Evolutionary conservation across 225 moss, liverwort and hornwort genomes (phyloP).

Genomic region (Physcomitrellopsis africana): DNA sequence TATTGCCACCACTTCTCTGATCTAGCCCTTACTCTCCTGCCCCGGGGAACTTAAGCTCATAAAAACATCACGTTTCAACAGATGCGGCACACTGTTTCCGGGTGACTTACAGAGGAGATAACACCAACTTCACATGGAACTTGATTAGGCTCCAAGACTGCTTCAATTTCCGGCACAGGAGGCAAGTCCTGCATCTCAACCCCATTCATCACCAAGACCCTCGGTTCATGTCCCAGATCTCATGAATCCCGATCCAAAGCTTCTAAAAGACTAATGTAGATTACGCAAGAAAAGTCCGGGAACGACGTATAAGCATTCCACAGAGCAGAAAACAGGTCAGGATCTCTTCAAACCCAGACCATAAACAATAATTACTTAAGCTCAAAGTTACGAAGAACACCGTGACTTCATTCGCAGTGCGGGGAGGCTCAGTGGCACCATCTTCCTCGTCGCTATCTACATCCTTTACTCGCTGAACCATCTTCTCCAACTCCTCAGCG

Average conservation of each 20-base stretch:
- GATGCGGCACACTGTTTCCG: slow-evolving; percentile 14
- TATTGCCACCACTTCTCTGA: slow-evolving; percentile 11
- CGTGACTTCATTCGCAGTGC: slow-evolving; percentile 68
- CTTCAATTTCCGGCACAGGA: slow-evolving; percentile 78
- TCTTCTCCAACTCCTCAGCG: slow-evolving; percentile 47
- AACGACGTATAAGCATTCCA: not conserved
- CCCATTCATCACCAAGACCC: slow-evolving; percentile 23
- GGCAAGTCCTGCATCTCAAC: slow-evolving; percentile 69
- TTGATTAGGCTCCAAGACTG: slow-evolving; percentile 78
- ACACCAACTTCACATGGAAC: slow-evolving; percentile 63
- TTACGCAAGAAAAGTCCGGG: not conserved
- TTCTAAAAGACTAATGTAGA: slow-evolving; percentile 26
- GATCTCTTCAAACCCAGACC: not conserved
- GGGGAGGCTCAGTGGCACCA: slow-evolving; percentile 53
- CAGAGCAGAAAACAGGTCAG: not conserved
- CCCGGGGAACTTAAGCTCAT: slow-evolving; percentile 2
- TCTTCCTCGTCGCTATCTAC: slow-evolving; percentile 64
- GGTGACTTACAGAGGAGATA: slow-evolving; percentile 75
- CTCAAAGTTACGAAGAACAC: slow-evolving; percentile 33
- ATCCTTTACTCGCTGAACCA: slow-evolving; percentile 50
- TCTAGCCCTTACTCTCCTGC: slow-evolving; percentile 15
- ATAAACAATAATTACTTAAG: slow-evolving; percentile 26
- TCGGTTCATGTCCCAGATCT: slow-evolving; percentile 41
- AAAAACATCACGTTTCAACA: not conserved
- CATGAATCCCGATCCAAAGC: slow-evolving; percentile 26